Percentiles rank a stretch among this genome's conserved stretches.
Conservation (phyloP, 495 filamentous ascomycete species). For the Xylaria intraflava region DNA sequence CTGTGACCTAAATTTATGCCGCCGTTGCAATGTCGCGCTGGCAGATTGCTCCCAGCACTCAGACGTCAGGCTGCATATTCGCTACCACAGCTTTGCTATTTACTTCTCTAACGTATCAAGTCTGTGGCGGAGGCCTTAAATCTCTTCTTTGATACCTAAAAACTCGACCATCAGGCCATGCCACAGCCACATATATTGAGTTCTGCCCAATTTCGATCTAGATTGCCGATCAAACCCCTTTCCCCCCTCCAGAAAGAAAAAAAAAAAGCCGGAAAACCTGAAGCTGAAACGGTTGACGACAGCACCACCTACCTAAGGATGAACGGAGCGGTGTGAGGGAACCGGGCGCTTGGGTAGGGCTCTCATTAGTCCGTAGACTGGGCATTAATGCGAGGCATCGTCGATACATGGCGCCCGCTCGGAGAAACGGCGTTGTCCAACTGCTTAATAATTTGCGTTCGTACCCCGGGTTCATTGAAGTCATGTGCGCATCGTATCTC, state of each 20-base stretch:
- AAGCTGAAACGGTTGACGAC: conserved; percentile 18
- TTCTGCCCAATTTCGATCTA: conserved; percentile 1
- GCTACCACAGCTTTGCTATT: conserved; percentile 3
- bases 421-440: background rate
- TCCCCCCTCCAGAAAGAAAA: background rate
- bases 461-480: no score
- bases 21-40: conserved; percentile 14
- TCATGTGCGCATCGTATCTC: no score
- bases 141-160: conserved; percentile 10
- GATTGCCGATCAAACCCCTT: background rate
- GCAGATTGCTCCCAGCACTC: conserved; percentile 6
- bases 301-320: conserved; percentile 11
- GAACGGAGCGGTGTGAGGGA: conserved; percentile 11
- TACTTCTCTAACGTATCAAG: conserved; percentile 3
- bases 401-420: conserved; percentile 3
- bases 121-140: conserved; percentile 6
- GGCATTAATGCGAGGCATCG: conserved; percentile 11
- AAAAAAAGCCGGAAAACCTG: background rate
- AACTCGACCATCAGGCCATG: background rate
- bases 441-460: background rate
- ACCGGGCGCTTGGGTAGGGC: background rate
- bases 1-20: conserved; percentile 12
- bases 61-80: conserved; percentile 16
- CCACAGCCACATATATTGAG: background rate
- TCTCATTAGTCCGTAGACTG: conserved; percentile 9